These are phyloP conservation scores for Nannizziopsis arthrosporioides DNA, from an alignment of 2,329 filamentous ascomycete species.

Conservation along the genomic window DNA sequence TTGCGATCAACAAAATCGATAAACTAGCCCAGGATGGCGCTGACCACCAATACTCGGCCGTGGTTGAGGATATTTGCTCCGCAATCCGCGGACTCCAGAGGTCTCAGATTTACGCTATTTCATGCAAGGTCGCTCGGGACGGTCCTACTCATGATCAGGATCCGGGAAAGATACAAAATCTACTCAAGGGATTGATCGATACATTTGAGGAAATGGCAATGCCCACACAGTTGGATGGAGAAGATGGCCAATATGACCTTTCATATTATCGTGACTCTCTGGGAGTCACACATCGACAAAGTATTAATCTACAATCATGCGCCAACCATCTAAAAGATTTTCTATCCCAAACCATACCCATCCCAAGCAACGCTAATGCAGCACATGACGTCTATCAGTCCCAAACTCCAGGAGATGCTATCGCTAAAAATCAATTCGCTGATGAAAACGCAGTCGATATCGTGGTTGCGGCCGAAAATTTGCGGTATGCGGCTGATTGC, in stretches of 20 bases:
- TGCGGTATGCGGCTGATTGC: conserved; percentile 67
- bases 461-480: conserved; percentile 77
- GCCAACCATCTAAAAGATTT: conserved; percentile 62
- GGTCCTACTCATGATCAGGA: conserved; percentile 27
- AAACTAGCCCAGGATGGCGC: conserved; percentile 25
- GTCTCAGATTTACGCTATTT: conserved; percentile 51
- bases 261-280: conserved; percentile 69
- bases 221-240: conserved; percentile 25
- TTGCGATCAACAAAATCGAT: conserved; percentile 53
- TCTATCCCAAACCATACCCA: conserved; percentile 43
- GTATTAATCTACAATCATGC: conserved; percentile 66
- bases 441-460: conserved; percentile 51
- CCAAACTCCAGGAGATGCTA: conserved; percentile 15
- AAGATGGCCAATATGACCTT: conserved; percentile 41
- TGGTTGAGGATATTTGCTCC: conserved; percentile 12
- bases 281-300: conserved; percentile 82
- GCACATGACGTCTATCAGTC: conserved; percentile 6
- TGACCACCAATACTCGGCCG: conserved; percentile 9
- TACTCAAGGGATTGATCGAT: conserved; percentile 55
- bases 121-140: conserved; percentile 52
- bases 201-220: conserved; percentile 48
- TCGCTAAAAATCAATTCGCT: conserved; percentile 15
- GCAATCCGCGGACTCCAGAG: conserved; percentile 7
- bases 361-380: conserved; percentile 9
- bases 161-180: conserved; percentile 54